Conservation (phyloP, 768 basidiomycete genomes). For the Rhodotorula kratochvilovae region DNA sequence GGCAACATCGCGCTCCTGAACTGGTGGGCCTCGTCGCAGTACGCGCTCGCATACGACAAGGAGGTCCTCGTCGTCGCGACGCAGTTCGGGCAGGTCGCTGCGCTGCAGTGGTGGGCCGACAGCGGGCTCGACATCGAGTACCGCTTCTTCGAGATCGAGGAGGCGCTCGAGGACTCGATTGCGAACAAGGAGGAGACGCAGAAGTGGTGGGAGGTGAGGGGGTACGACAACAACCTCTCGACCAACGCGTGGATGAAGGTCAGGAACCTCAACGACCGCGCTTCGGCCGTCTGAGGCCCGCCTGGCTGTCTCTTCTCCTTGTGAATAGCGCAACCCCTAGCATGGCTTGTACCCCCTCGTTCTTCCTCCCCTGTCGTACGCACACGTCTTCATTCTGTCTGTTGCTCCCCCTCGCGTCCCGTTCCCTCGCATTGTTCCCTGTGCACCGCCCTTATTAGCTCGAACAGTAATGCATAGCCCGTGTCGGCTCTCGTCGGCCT, state of each 20-base stretch:
- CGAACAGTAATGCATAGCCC: no score
- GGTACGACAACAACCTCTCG: slow-evolving; percentile 75
- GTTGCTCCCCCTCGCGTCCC: no score
- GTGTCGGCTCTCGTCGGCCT: no score
- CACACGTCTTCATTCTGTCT: no score
- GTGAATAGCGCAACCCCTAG: not conserved
- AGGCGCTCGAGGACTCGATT: slow-evolving; percentile 81
- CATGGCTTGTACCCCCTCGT: not conserved
- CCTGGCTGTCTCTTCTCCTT: not conserved
- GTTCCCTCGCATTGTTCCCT: no score
- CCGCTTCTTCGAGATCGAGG: slow-evolving; percentile 85
- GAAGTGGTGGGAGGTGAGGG: slow-evolving; percentile 75
- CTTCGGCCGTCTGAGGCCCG: not conserved
- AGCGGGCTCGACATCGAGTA: slow-evolving; percentile 75
- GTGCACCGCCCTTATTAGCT: no score
- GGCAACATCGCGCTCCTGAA: slow-evolving; percentile 73
- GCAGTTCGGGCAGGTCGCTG: slow-evolving; percentile 70
- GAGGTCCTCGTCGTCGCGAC: slow-evolving; percentile 76
- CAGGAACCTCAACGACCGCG: slow-evolving; percentile 22
- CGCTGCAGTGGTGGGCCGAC: slow-evolving; percentile 83
- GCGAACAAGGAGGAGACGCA: slow-evolving; percentile 56
- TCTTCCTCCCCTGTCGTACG: not conserved
- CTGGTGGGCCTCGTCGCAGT: slow-evolving; percentile 67
- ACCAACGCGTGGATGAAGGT: slow-evolving; percentile 65
- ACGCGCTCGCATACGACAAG: slow-evolving; percentile 72